A percentile compares a stretch with the other conserved stretches of the same genome.
These are phyloP conservation scores for Colletotrichum brevisporum DNA, from an alignment of 2,329 filamentous ascomycete species.

Conservation along the genomic window DNA sequence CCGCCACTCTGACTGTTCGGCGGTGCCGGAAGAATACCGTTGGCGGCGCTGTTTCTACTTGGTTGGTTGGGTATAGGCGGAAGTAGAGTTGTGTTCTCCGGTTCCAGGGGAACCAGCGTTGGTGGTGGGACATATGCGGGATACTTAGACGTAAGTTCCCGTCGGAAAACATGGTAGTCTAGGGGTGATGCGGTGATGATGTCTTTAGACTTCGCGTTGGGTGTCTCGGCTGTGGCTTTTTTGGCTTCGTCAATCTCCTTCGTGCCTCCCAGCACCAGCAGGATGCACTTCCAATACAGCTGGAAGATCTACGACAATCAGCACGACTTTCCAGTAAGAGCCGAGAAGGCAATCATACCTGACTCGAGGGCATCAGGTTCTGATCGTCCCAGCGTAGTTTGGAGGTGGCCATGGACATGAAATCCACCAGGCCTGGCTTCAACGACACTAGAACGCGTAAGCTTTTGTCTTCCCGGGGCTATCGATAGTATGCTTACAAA, in stretches of 20 bases:
- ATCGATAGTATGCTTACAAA: conserved; percentile 60
- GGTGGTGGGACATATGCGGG: conserved; percentile 94
- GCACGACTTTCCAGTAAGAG: conserved; percentile 11
- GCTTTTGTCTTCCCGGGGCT: conserved; percentile 33
- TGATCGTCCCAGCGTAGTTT: conserved; percentile 82
- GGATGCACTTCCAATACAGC: conserved; percentile 91
- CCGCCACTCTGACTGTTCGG: conserved; percentile 70
- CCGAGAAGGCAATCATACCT: conserved; percentile 62
- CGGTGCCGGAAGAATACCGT: conserved; percentile 72
- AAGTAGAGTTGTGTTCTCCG: conserved; percentile 91
- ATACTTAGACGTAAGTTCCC: conserved; percentile 98
- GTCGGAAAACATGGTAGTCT: conserved; percentile 95
- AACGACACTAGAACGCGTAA: conserved; percentile 62
- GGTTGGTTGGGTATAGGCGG: conserved; percentile 86
- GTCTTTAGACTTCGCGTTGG: conserved; percentile 75
- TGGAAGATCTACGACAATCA: conserved; percentile 74
- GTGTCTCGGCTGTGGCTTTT: conserved; percentile 74
- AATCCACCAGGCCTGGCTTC: conserved; percentile 78
- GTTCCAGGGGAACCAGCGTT: conserved; percentile 85
- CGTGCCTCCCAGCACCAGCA: conserved; percentile 87
- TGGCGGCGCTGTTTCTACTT: conserved; percentile 70
- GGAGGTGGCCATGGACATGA: conserved; percentile 78
- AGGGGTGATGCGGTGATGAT: conserved; percentile 92
- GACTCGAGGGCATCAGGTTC: conserved; percentile 71
- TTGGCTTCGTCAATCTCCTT: conserved; percentile 82